A percentile compares a stretch with the other conserved stretches of the same genome.
These are phyloP conservation scores for Aspergillus campestris DNA, from an alignment of 495 filamentous ascomycete genomes.

Conservation along the genomic window DNA sequence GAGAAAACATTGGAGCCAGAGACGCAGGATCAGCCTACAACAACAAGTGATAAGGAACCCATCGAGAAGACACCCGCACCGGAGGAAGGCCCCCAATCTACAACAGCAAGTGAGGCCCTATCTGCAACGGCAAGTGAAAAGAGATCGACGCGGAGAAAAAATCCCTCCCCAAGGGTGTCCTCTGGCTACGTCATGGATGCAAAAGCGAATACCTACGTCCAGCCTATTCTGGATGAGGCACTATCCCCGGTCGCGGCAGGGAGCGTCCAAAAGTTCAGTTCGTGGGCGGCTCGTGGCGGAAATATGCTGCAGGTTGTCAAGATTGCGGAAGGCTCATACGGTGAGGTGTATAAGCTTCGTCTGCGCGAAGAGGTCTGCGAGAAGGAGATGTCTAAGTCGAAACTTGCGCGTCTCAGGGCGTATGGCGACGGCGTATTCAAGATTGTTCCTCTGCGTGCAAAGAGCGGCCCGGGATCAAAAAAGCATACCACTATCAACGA, in stretches of 20 bases:
- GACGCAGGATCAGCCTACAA: background rate
- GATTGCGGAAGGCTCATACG: slow-evolving; percentile 45
- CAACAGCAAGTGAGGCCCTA: slow-evolving; percentile 3
- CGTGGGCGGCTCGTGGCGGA: slow-evolving; percentile 34
- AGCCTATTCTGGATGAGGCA: slow-evolving; percentile 30
- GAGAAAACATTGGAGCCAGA: background rate
- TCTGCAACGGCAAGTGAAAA: slow-evolving; percentile 1
- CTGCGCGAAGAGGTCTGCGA: slow-evolving; percentile 29
- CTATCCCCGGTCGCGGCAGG: slow-evolving; percentile 29
- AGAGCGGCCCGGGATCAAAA: slow-evolving; percentile 36
- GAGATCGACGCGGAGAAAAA: slow-evolving; percentile 12
- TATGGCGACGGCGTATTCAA: slow-evolving; percentile 44
- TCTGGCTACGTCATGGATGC: slow-evolving; percentile 31
- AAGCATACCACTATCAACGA: slow-evolving; percentile 43
- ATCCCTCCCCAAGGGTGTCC: slow-evolving; percentile 16
- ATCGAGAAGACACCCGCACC: background rate
- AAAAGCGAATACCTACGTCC: slow-evolving; percentile 32
- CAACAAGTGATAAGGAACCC: background rate
- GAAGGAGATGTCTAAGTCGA: slow-evolving; percentile 34
- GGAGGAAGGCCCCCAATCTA: background rate
- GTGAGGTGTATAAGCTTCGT: slow-evolving; percentile 42
- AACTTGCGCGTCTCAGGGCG: slow-evolving; percentile 27
- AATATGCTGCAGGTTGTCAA: slow-evolving; percentile 38
- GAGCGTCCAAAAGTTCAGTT: slow-evolving; percentile 33
- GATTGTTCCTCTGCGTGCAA: slow-evolving; percentile 39